These are phyloP conservation scores for Pichia thaimueangensis DNA, from an alignment of 805 yeast species.

Conservation along the genomic window DNA sequence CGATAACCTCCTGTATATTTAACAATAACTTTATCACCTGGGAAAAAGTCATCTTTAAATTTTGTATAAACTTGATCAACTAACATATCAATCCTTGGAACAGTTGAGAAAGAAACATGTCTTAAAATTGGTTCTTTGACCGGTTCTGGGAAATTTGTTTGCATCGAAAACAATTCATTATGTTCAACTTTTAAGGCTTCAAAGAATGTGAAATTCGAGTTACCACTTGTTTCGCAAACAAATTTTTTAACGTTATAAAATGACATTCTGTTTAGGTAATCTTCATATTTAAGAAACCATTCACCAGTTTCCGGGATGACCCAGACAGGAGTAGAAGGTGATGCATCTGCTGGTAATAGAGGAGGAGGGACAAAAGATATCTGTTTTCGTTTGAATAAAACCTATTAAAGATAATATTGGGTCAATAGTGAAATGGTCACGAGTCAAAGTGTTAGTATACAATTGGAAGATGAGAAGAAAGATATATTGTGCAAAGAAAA, in stretches of 20 bases:
- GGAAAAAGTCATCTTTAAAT: constrained; percentile 80
- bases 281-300: constrained; percentile 76
- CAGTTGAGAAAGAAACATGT: constrained; percentile 72
- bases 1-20: constrained; percentile 34
- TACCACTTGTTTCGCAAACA: constrained; percentile 94
- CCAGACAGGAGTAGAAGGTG: constrained; percentile 63
- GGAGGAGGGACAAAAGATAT: constrained; percentile 55
- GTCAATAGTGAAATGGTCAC: too few relatives aligned
- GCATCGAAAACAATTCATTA: constrained; percentile 57
- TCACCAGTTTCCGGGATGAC: constrained; percentile 79
- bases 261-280: constrained; percentile 64
- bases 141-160: constrained; percentile 81
- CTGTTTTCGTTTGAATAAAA: constrained; percentile 66
- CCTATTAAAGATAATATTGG: constrained; percentile 51
- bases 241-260: constrained; percentile 71
- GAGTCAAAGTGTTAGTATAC: too few relatives aligned
- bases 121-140: constrained; percentile 88
- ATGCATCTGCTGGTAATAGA: constrained; percentile 45
- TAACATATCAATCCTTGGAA: constrained; percentile 74
- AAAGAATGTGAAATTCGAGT: constrained; percentile 82
- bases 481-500: too few relatives aligned
- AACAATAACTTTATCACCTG: constrained; percentile 79
- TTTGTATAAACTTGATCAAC: constrained; percentile 80
- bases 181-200: constrained; percentile 81
- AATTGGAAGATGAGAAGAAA: too few relatives aligned